Base-by-base conservation (phyloP, 139 green algal species). In the Spirogloea muscicola region DNA sequence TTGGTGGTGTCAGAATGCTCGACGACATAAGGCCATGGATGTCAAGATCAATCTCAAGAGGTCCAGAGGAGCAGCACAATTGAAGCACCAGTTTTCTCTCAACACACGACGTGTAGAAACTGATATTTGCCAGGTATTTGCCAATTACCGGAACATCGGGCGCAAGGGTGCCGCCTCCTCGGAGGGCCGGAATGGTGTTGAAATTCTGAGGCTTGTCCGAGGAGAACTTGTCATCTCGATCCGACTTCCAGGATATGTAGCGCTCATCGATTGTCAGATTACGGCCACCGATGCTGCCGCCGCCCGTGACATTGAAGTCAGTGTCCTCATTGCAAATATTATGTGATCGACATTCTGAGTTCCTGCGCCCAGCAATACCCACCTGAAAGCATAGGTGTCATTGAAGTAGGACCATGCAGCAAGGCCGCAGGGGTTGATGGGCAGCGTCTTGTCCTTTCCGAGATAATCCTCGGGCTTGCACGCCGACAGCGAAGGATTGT, bases 401-500 rank as follows among this genome's bases (percentile, higher is more conserved):
- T 98, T 98, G 88, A 98, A 98, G 65, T 88, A 86, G 42, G 81
- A 90, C 85, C 91, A 94, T 0, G 94, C 90, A 0, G 93, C 86
- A 31, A 98, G 86, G 29, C 94, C 94, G 79, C 94, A 98, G 2
- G 94, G 94, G 55, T 89, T 88, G 75, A 98, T 94, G 27, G 49
- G 74, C 4, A 38, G 38, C 36, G 55, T 41, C 0, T 18, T 4
- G 38, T 76, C 44, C 48, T 69, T 37, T 6, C 49, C 27, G 13
- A 77, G 63, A 51, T 86, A 88, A 13, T 60, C 39, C 49, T 88
- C 59, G 16, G 87, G 88, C 9, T 87, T 42, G 82, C 90, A 96
- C 31, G 72, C 70, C 25, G 88, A 94, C 29, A 75, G 67, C 6
- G 68, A 38, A 57, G 10, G 13, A 59, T 65, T 29, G 42, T 74